phyloP scores from a whole-genome alignment of 805 yeast genomes.

The Vanderwaltozyma tropicalis region DNA sequence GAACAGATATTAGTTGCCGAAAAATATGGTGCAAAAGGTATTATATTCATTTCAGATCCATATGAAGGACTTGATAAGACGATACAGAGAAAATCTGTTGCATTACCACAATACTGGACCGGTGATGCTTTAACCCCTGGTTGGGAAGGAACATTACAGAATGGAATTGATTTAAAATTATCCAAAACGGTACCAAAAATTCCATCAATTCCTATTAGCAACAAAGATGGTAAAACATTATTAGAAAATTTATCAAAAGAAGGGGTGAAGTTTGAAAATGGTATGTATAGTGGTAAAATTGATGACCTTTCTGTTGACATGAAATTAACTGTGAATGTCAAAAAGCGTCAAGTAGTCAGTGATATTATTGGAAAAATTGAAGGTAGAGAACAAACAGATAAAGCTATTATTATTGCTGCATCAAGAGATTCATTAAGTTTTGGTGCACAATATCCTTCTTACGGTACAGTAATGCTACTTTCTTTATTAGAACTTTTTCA shows the following conservation, averaged over 20 bases:
- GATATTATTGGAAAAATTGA: conserved; percentile 67
- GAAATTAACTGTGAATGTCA: conserved; percentile 32
- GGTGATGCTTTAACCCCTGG: conserved; percentile 80
- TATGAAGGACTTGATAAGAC: conserved; percentile 18
- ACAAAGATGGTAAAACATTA: conserved; percentile 48
- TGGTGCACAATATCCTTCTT: conserved; percentile 59
- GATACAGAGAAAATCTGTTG: conserved; percentile 37
- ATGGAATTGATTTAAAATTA: conserved; percentile 34
- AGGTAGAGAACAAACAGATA: conserved; percentile 67
- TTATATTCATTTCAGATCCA: conserved; percentile 53
- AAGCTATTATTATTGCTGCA: conserved; percentile 69
- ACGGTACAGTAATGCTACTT: conserved; percentile 62
- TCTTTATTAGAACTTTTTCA: conserved; percentile 61
- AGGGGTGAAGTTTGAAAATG: conserved; percentile 12
- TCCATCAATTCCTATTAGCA: conserved; percentile 67
- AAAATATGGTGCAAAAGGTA: conserved; percentile 45
- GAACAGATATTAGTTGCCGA: conserved; percentile 46
- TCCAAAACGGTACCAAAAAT: conserved; percentile 50
- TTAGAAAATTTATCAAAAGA: conserved; percentile 19
- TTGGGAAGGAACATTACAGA: conserved; percentile 33
- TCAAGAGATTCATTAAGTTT: conserved; percentile 63
- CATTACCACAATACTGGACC: conserved; percentile 44
- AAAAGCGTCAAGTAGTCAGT: conserved; percentile 57
- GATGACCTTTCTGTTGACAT: conserved; percentile 18
- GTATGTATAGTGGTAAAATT: conserved; percentile 10